Base-by-base conservation (phyloP, 257 asterid genomes). In the Ligustrum vulgare region DNA sequence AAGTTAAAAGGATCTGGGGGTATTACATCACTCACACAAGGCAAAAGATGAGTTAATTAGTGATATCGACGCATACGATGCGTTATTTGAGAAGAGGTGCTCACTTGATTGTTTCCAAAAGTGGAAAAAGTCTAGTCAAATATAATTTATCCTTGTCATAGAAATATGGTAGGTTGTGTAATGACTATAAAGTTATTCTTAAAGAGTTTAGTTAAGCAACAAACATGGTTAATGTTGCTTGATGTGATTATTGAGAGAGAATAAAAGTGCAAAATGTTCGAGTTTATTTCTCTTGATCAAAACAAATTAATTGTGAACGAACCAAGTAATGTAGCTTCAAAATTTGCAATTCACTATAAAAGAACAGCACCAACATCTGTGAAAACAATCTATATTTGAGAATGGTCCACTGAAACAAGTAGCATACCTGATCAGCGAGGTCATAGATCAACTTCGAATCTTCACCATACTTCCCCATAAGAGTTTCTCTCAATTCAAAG, bases 401-500 rank as follows among this genome's bases (percentile, higher is more conserved):
- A 74, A 71, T 41, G 62, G 72, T 41, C 16, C 73, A 36, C 36
- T 32, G 69, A 80, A 79, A 74, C 58, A 76, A 77, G 65, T 20
- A 60, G 68, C 70, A 5, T 77, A 85, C 99, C 98, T 95, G 99
- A 82, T 95, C 98, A 54, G 97, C 97, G 70, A 95, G 96, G 86
- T 95, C 97, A 85, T 91, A 95, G 49, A 95, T 91, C 85, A 95
- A 87, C 81, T 93, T 95, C 33, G 98, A 91, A 86, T 95, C 99
- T 84, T 95, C 99, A 18, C 98, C 99, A 77, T 95, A 95, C 78
- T 95, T 95, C 2, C 99, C 99, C 94, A 85, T 93, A 69, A 95
- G 97, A 60, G 98, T 93, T 81, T 95, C 99, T 76, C 97, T 87
- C 91, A 95, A 47, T 81, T 95, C 99, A 84, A 93, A 95, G 15